Evolutionary conservation across 768 basidiomycete genomes (phyloP), one percentile per base, ranked within the genome.

Genomic region (Psilocybe tampanensis): DNA sequence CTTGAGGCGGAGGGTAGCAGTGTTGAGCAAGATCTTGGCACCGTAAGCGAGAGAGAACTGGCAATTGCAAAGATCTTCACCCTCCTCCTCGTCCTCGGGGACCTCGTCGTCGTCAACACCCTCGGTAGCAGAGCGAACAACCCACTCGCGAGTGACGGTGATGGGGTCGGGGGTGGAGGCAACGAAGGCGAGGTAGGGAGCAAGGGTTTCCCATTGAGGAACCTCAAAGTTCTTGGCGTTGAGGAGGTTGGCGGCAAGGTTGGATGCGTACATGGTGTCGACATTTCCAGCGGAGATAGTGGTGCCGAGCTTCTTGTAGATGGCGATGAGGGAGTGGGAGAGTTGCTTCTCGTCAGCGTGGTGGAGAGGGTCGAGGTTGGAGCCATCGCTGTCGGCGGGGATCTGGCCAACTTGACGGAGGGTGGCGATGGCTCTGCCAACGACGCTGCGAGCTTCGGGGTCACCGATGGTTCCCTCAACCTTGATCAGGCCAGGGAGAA

Each of bases 41-140:
- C 95, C 95, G 72, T 98, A 98, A 51, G 95, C 95, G 52, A 98
- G 85, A 53, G 95, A 97, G 86, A 98, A 98, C 72, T 96, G 94
- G 82, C 94, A 96, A 83, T 97, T 95, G 83, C 95, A 96, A 66
- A 99, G 85, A 70, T 97, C 95, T 78, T 99, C 97, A 66, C 95
- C 95, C 76, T 95, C 94, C 74, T 98, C 95, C 71, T 96, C 95
- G 64, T 98, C 95, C 15, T 94, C 94, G 44, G 71, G 74, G 49
- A 80, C 88, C 17, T 84, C 85, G 0, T 74, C 83, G 1, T 89
- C 89, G 2, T 86, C 90, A 34, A 77, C 80, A 54, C 83, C 89
- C 60, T 92, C 88, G 56, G 86, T 82, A 32, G 95, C 94, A 26
- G 91, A 95, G 70, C 88, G 89, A 68, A 97, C 92, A 53, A 90